Percentiles rank a stretch among this genome's conserved stretches.
phyloP scores from a whole-genome alignment of 345 rosid genomes.

The Mallotus nudiflorus region DNA sequence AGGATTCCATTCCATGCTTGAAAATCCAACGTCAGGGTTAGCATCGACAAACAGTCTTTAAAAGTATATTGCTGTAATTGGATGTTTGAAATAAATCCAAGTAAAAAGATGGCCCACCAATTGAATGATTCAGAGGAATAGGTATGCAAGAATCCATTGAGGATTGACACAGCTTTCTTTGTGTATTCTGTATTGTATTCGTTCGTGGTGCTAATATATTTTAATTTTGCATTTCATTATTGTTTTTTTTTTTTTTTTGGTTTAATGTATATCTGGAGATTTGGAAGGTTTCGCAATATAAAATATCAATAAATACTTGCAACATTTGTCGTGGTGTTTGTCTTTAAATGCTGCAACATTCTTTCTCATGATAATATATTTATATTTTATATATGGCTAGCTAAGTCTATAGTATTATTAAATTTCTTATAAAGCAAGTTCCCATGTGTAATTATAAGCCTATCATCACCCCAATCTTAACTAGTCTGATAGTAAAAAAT shows the following conservation, averaged over 20 bases:
- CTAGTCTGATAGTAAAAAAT: too few relatives aligned
- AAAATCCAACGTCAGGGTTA: constrained; percentile 12
- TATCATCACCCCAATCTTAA: too few relatives aligned
- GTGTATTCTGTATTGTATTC: constrained; percentile 6
- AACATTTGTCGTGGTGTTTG: constrained; percentile 54
- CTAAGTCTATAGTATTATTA: too few relatives aligned
- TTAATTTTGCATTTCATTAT: constrained; percentile 9
- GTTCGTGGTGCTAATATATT: neutral
- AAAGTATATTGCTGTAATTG: neutral
- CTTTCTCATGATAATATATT: constrained; percentile 28
- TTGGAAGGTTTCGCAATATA: constrained; percentile 42
- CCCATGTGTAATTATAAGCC: constrained; percentile 7
- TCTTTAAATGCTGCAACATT: constrained; percentile 64
- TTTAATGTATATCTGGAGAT: constrained; percentile 34
- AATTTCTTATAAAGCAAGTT: neutral
- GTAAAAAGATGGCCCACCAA: constrained; percentile 32
- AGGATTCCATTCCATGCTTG: neutral
- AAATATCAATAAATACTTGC: constrained; percentile 34
- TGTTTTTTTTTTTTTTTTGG: too few relatives aligned
- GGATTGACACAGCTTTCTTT: constrained; percentile 35
- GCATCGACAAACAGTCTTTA: constrained; percentile 27
- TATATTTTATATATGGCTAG: too few relatives aligned
- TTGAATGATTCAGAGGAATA: constrained; percentile 47
- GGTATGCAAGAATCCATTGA: constrained; percentile 37
- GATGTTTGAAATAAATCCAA: constrained; percentile 28